Conservation (phyloP, 768 basidiomycete genomes). For the Coprinopsis cinerea region DNA sequence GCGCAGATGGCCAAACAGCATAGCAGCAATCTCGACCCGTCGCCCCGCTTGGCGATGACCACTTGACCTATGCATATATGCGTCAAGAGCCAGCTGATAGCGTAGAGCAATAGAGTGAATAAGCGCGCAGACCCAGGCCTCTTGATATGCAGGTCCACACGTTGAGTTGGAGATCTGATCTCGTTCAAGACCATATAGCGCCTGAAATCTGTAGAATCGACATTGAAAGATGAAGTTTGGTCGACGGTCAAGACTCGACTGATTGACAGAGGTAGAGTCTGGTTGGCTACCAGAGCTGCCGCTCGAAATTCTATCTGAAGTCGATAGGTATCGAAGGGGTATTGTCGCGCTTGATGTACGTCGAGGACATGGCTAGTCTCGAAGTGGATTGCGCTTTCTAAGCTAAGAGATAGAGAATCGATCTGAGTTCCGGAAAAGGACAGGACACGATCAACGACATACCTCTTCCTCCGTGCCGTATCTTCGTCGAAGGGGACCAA, state of each 20-base stretch:
- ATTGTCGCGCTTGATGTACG: conserved; percentile 46
- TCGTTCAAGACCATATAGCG: conserved; percentile 18
- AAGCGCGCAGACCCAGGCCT: conserved; percentile 40
- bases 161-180: conserved; percentile 28
- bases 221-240: conserved; percentile 41
- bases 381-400: conserved; percentile 51
- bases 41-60: conserved; percentile 32
- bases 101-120: conserved; percentile 42
- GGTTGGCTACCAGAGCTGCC: too few relatives aligned
- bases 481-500: conserved; percentile 37
- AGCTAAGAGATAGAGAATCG: conserved; percentile 24
- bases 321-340: conserved; percentile 53
- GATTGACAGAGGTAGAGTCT: too few relatives aligned
- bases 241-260: conserved; percentile 37
- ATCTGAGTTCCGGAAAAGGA: not conserved
- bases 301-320: conserved; percentile 45
- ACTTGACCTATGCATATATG: conserved; percentile 45
- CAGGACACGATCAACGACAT: conserved; percentile 6
- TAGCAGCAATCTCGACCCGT: conserved; percentile 24
- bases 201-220: conserved; percentile 33
- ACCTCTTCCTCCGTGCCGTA: conserved; percentile 40
- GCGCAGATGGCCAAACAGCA: conserved; percentile 35
- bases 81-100: conserved; percentile 47
- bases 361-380: conserved; percentile 52
- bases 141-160: conserved; percentile 39